Evolutionary conservation across 139 green algal genomes (phyloP).

Genomic region (Micractinium conductrix): DNA sequence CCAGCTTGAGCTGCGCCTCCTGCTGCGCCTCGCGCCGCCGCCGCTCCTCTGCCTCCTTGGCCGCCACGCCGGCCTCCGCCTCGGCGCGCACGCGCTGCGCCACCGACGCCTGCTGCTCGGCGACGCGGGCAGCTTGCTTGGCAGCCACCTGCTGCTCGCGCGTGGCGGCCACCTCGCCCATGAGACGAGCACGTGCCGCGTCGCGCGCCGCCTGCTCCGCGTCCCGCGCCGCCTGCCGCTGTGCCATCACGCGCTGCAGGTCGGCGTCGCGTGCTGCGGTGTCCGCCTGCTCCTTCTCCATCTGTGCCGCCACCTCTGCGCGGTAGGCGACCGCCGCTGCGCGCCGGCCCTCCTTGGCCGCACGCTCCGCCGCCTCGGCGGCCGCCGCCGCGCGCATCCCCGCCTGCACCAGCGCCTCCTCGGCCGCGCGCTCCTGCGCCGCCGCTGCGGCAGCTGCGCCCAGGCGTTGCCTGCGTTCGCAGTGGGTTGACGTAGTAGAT

Average conservation of each 20-base stretch:
- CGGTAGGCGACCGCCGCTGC: constrained; percentile 3
- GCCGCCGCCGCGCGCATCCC: background rate
- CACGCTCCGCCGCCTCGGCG: background rate
- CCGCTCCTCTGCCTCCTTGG: constrained; percentile 15
- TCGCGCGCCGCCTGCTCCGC: constrained; percentile 33
- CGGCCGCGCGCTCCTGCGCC: background rate
- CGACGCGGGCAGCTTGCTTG: constrained; percentile 17
- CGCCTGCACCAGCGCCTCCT: constrained; percentile 20
- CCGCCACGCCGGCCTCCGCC: constrained; percentile 5
- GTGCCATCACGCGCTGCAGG: constrained; percentile 17
- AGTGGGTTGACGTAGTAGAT: background rate
- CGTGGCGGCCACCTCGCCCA: constrained; percentile 25
- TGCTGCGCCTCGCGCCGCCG: constrained; percentile 15
- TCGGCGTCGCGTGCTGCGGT: constrained; percentile 23
- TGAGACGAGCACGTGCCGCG: constrained; percentile 27
- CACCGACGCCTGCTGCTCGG: constrained; percentile 7
- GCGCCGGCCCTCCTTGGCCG: background rate
- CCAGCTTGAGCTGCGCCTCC: constrained; percentile 38
- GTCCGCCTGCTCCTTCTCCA: constrained; percentile 11
- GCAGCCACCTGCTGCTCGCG: constrained; percentile 34
- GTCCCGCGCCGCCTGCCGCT: constrained; percentile 27
- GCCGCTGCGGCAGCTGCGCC: background rate
- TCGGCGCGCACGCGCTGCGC: constrained; percentile 19
- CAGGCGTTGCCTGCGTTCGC: constrained; percentile 33
- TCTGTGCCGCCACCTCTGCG: constrained; percentile 22